phyloP scores from a whole-genome alignment of 352 stramenopile species.

The Globisporangium emineosum region DNA sequence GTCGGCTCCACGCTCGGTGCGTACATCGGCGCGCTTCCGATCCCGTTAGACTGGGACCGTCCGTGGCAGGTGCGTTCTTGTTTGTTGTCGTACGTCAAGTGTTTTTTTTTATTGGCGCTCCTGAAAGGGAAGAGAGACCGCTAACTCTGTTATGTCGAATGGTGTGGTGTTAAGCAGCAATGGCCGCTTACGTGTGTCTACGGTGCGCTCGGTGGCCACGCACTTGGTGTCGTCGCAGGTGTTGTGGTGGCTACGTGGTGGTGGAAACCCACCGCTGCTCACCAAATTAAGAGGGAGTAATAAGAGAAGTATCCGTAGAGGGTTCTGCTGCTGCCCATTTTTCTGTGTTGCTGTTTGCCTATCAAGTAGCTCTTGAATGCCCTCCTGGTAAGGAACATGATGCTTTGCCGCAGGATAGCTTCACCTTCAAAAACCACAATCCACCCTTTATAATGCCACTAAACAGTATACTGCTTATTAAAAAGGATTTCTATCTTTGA shows the following conservation, averaged over 20 bases:
- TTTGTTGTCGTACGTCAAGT: background rate
- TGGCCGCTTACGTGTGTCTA: constrained; percentile 86
- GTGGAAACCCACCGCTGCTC: background rate
- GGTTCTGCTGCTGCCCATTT: too few relatives aligned
- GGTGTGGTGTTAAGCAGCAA: constrained; percentile 46
- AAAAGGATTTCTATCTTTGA: too few relatives aligned
- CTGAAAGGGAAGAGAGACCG: background rate
- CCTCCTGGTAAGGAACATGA: too few relatives aligned
- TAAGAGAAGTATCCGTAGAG: background rate
- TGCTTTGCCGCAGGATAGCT: too few relatives aligned
- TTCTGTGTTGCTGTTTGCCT: background rate
- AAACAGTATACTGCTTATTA: too few relatives aligned
- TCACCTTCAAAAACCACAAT: too few relatives aligned
- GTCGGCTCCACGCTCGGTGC: constrained; percentile 60
- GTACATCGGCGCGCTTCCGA: constrained; percentile 73
- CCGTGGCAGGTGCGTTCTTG: constrained; percentile 73
- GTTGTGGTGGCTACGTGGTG: background rate
- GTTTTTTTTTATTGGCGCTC: background rate
- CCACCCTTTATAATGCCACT: too few relatives aligned
- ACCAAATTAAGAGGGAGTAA: constrained; percentile 14
- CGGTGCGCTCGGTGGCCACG: constrained; percentile 47
- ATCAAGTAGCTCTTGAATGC: background rate
- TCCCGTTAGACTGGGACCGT: constrained; percentile 86
- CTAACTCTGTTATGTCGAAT: background rate
- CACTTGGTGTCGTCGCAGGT: constrained; percentile 34